Conservation (phyloP, 179 eudicot genomes). For the Silene noctiflora region DNA sequence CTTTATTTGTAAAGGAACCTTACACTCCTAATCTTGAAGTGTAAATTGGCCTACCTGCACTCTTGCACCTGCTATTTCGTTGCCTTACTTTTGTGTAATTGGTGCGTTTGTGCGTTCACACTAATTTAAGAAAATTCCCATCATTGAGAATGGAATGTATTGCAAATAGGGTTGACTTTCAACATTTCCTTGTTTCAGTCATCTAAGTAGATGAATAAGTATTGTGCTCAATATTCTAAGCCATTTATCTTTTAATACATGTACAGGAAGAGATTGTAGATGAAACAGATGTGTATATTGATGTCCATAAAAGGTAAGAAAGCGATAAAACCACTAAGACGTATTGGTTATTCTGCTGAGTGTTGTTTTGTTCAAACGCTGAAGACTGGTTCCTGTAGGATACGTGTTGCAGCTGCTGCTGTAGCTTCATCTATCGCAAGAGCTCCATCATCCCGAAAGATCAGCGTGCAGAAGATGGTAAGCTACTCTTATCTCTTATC, state of each 20-base stretch:
- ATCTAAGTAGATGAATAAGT: neutral
- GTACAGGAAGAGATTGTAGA: constrained; percentile 91
- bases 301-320: constrained; percentile 83
- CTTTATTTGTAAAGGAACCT: too few species aligned
- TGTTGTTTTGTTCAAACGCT: neutral
- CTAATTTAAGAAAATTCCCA: too few species aligned
- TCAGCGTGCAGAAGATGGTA: constrained; percentile 27
- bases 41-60: too few species aligned
- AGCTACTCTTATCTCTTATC: constrained; percentile 6
- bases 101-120: too few species aligned
- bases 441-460: constrained; percentile 38
- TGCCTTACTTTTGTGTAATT: too few species aligned
- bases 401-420: constrained; percentile 47
- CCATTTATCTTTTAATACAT: constrained; percentile 1
- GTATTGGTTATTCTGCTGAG: neutral
- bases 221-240: neutral
- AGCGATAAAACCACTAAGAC: neutral
- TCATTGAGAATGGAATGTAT: neutral
- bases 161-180: neutral
- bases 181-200: neutral
- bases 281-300: constrained; percentile 85
- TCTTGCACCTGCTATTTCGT: too few species aligned
- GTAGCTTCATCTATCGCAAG: constrained; percentile 44
- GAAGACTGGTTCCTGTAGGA: constrained; percentile 27
- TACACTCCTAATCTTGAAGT: too few species aligned